phyloP scores from a whole-genome alignment of 768 basidiomycete genomes.

The Myochromella boudieri region DNA sequence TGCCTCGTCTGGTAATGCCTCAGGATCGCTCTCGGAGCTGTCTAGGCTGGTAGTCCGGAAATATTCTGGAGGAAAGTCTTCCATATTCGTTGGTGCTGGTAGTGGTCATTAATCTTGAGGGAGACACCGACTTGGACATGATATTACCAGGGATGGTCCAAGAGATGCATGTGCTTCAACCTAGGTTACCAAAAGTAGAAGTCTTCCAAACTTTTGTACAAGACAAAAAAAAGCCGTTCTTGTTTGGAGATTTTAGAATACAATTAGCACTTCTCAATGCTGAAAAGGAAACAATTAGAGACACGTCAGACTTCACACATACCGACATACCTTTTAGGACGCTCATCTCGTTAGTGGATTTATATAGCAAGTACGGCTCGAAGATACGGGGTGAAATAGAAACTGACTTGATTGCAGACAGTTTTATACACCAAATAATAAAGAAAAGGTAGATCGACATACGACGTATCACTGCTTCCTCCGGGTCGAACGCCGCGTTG shows the following conservation, averaged over 20 bases:
- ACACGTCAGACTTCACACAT: too few relatives aligned
- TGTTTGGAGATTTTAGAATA: not conserved
- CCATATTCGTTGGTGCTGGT: not conserved
- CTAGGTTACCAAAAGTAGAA: too few relatives aligned
- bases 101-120: not conserved
- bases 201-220: too few relatives aligned
- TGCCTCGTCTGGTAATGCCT: not conserved
- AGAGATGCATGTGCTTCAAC: not conserved
- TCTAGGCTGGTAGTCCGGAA: conserved; percentile 1
- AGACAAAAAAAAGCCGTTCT: not conserved
- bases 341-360: too few relatives aligned
- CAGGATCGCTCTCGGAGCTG: not conserved
- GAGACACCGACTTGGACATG: not conserved
- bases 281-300: too few relatives aligned
- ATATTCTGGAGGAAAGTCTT: conserved; percentile 5
- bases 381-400: not conserved
- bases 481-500: conserved; percentile 6
- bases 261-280: not conserved
- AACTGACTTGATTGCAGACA: not conserved
- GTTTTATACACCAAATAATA: not conserved
- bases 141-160: not conserved
- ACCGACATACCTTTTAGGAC: too few relatives aligned
- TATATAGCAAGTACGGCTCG: too few relatives aligned
- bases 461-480: conserved; percentile 3
- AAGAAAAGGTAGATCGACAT: not conserved